A percentile compares a stretch with the other conserved stretches of the same genome.
Conservation (phyloP, 1,284 basidiomycete genomes). For the Xerocomus cyaneibrunnescens region DNA sequence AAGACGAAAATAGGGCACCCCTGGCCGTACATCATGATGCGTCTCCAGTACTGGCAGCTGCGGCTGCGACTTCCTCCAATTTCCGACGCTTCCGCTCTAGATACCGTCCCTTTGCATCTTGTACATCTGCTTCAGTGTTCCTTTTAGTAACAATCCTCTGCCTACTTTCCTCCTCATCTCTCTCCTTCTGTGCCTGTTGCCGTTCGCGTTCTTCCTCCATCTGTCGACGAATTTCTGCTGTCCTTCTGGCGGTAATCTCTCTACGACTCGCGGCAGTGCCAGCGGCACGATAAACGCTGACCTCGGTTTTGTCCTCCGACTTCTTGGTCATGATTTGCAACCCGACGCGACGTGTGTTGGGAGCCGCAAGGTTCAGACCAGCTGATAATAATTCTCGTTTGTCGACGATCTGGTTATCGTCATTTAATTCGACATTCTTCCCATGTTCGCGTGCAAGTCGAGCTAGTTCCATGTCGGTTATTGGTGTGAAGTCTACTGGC, state of each 20-base stretch:
- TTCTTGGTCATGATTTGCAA: slow-evolving; percentile 36
- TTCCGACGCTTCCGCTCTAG: slow-evolving; percentile 77
- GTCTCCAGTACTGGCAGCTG: slow-evolving; percentile 5
- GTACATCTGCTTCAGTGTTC: slow-evolving; percentile 69
- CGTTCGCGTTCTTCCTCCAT: slow-evolving; percentile 69
- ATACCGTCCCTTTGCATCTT: slow-evolving; percentile 75
- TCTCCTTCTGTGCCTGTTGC: slow-evolving; percentile 54
- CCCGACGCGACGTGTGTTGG: slow-evolving; percentile 68
- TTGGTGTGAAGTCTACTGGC: slow-evolving; percentile 57
- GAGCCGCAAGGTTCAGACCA: slow-evolving; percentile 87
- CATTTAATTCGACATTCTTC: slow-evolving; percentile 92
- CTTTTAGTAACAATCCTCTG: slow-evolving; percentile 59
- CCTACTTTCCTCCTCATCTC: slow-evolving; percentile 56
- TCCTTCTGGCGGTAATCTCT: slow-evolving; percentile 81
- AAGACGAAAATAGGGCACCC: not conserved
- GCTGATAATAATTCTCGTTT: slow-evolving; percentile 90
- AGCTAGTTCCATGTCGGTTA: slow-evolving; percentile 73
- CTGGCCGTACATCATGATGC: slow-evolving; percentile 9
- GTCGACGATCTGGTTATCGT: slow-evolving; percentile 97
- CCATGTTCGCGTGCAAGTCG: slow-evolving; percentile 68
- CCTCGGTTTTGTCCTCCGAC: slow-evolving; percentile 33
- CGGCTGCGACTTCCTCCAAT: slow-evolving; percentile 49
- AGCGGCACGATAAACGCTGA: slow-evolving; percentile 64
- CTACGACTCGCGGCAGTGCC: slow-evolving; percentile 75
- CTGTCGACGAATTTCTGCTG: slow-evolving; percentile 71